Conservation (phyloP, 1,284 basidiomycete genomes). For the Neotropicomus parvogracilis region DNA sequence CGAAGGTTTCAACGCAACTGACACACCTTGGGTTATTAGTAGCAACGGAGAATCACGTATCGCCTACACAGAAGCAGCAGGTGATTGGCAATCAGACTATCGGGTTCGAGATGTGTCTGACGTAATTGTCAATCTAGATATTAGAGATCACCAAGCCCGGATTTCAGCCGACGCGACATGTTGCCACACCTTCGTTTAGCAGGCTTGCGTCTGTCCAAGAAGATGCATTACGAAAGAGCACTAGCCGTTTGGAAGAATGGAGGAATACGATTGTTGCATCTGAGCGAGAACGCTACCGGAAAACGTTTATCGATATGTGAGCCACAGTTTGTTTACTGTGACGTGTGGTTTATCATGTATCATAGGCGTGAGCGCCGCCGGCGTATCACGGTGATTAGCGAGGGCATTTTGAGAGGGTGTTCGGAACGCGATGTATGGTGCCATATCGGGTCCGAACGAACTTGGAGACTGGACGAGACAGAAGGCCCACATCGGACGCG, state of each 20-base stretch:
- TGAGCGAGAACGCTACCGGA: constrained; percentile 67
- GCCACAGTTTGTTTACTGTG: neutral
- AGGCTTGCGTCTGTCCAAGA: constrained; percentile 37
- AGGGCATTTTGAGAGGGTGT: constrained; percentile 55
- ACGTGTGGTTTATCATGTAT: constrained; percentile 8
- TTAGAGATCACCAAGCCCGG: constrained; percentile 20
- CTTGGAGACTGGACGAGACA: constrained; percentile 83
- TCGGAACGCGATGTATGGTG: constrained; percentile 83
- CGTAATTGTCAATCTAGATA: constrained; percentile 15
- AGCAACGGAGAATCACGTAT: constrained; percentile 57
- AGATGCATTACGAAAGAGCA: constrained; percentile 57
- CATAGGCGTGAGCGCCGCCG: constrained; percentile 67
- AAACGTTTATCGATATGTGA: constrained; percentile 67
- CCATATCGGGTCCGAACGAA: constrained; percentile 43
- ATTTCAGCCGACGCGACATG: neutral
- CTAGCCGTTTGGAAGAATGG: constrained; percentile 65
- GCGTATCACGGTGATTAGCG: constrained; percentile 57
- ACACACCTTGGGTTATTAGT: constrained; percentile 64
- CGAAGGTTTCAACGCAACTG: constrained; percentile 57
- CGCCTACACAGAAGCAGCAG: constrained; percentile 62
- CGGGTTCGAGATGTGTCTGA: constrained; percentile 5
- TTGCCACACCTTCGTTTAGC: constrained; percentile 1
- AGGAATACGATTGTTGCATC: constrained; percentile 59
- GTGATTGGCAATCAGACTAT: constrained; percentile 35
- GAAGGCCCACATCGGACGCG: constrained; percentile 84